phyloP scores from a whole-genome alignment of 331 rosid genomes.

The Erythrophleum ivorense region DNA sequence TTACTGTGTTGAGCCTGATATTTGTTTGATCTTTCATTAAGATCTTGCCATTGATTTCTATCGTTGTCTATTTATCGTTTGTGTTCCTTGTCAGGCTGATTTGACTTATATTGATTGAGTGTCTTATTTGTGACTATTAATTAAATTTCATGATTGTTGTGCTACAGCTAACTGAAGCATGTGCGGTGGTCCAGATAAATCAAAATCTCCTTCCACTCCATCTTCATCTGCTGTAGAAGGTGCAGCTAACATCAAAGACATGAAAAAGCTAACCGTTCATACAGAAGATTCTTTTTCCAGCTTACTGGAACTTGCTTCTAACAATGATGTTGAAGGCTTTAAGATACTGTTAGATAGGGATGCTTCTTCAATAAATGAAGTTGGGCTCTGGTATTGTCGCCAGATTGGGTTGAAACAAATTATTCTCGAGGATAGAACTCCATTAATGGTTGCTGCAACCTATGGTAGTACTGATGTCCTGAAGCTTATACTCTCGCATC shows the following conservation, averaged over 20 bases:
- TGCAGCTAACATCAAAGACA: conserved; percentile 46
- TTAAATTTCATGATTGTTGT: conserved; percentile 19
- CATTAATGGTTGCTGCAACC: conserved; percentile 72
- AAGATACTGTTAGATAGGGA: conserved; percentile 48
- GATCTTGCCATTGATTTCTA: not conserved
- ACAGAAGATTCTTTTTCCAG: conserved; percentile 56
- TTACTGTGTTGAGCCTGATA: not conserved
- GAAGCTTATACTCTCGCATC: conserved; percentile 50
- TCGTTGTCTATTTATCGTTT: not conserved
- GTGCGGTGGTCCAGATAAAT: conserved; percentile 60
- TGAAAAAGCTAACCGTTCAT: conserved; percentile 48
- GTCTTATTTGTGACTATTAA: not conserved
- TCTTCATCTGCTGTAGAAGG: conserved; percentile 40
- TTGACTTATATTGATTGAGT: not conserved
- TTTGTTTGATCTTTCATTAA: not conserved
- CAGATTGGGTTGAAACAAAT: conserved; percentile 60
- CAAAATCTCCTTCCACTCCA: conserved; percentile 47
- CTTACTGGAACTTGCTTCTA: conserved; percentile 64
- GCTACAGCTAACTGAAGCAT: conserved; percentile 49
- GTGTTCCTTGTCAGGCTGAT: not conserved
- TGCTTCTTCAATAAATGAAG: conserved; percentile 46
- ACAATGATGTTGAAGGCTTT: conserved; percentile 62
- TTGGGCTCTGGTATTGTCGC: conserved; percentile 67
- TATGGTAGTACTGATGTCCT: conserved; percentile 63
- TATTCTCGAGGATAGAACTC: conserved; percentile 61